Base-by-base conservation (phyloP, 768 basidiomycete genomes). In the Fibroporia radiculosa region DNA sequence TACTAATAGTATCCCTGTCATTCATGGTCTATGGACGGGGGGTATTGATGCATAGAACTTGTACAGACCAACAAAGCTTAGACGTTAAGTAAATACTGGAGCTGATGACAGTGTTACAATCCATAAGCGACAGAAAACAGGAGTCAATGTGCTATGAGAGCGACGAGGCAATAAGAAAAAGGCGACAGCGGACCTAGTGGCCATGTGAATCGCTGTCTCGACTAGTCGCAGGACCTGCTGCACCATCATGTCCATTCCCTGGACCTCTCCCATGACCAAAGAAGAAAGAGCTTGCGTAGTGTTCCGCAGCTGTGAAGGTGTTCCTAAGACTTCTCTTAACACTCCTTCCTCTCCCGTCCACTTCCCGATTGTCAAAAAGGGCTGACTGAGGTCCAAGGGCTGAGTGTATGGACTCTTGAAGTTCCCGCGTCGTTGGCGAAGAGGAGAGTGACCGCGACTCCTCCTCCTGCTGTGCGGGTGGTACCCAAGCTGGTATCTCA, bases 251-350 rank as follows among this genome's bases (percentile, higher is more conserved):
- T 19, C 39, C 44, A 11, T 40, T 41, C 11, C 54, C 44, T 24
- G 50, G 50, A 12, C 48, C 34, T 16, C 43, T 36, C 19, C 56
- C 59, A 23, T 80, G 71, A n/a, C 82, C 80, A 47, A 85, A 84
- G 27, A 83, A 62, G 48, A 84, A 72, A 4, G 77, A 70, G 48
- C 68, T 77, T 4, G 81, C 78, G 56, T 81, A 82, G 44, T 81
- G 77, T 55, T 86, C 84, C 10, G 85, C 84, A 27, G 75, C 79
- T 44, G 71, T 77, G 35, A 87, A 61, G 12, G 83, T 84, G 47
- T 74, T 84, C 39, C 84, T 73, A 40, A 86, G 53, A 51, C 75
- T 80, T 49, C 78, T 69, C 60, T 75, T 83, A 28, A 80, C 78
- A 53, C 74, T 80, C 51, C 81, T 64, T 22, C 78, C 79, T 46